These are phyloP conservation scores for Ophiognomonia clavigignenti-juglandacearum DNA, from an alignment of 2,329 filamentous ascomycete species.

Conservation along the genomic window DNA sequence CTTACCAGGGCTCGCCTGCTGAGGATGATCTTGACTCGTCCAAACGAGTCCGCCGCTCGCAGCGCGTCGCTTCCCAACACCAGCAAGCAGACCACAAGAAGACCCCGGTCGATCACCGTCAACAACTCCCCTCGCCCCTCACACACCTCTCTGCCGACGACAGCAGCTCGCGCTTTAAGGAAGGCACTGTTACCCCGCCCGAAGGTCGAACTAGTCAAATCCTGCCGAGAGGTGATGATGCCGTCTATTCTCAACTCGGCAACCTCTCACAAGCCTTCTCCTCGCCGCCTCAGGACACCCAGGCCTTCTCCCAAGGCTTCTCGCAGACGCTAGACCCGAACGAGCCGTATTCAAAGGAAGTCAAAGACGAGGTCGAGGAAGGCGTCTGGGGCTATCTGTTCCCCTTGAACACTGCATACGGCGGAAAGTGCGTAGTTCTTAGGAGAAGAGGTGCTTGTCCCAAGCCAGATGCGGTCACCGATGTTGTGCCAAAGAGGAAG, in stretches of 20 bases:
- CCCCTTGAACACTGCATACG: slow-evolving; percentile 68
- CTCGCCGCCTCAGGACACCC: slow-evolving; percentile 64
- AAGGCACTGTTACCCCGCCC: slow-evolving; percentile 66
- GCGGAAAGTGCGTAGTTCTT: slow-evolving; percentile 63
- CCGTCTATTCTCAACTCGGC: slow-evolving; percentile 30
- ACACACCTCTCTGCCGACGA: slow-evolving; percentile 56
- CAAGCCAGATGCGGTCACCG: slow-evolving; percentile 42
- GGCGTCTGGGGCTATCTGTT: slow-evolving; percentile 96
- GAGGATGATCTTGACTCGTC: slow-evolving; percentile 55
- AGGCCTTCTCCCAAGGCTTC: slow-evolving; percentile 55
- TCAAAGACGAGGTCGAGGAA: slow-evolving; percentile 76
- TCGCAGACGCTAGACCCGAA: slow-evolving; percentile 71
- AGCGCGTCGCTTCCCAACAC: slow-evolving; percentile 57
- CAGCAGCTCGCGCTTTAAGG: slow-evolving; percentile 61
- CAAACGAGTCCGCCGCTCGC: slow-evolving; percentile 81
- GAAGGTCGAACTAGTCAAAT: slow-evolving; percentile 53
- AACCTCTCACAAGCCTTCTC: slow-evolving; percentile 32
- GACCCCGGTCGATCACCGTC: slow-evolving; percentile 57
- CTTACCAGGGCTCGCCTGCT: slow-evolving; percentile 57
- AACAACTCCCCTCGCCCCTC: slow-evolving; percentile 76
- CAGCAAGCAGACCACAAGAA: slow-evolving; percentile 36
- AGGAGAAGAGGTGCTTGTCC: slow-evolving; percentile 70
- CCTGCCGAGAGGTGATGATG: slow-evolving; percentile 42
- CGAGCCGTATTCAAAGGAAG: slow-evolving; percentile 69
- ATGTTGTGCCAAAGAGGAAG: slow-evolving; percentile 35